Percentiles rank a stretch among this genome's conserved stretches.
These are phyloP conservation scores for Trametes cinnabarina DNA, from an alignment of 768 basidiomycete species.

Conservation along the genomic window DNA sequence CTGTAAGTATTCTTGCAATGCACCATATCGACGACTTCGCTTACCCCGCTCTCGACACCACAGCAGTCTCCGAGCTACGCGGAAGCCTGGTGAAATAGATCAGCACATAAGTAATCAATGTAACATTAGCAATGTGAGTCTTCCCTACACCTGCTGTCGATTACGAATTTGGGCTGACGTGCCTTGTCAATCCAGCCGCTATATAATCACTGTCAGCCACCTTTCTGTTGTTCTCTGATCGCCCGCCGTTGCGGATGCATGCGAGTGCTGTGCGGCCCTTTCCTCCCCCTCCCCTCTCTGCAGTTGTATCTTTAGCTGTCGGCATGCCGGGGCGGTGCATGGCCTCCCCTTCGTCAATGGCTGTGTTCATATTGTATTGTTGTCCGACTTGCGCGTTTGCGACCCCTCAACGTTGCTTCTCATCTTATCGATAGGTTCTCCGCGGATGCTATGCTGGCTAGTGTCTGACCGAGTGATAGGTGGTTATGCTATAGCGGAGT, in stretches of 20 bases:
- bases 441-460: background rate
- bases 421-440: background rate
- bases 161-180: too few relatives aligned
- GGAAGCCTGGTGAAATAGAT: conserved; percentile 12
- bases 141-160: too few relatives aligned
- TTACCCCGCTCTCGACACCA: background rate
- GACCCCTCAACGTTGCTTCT: background rate
- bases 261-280: background rate
- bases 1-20: background rate
- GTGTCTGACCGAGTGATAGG: too few relatives aligned
- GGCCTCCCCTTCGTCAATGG: background rate
- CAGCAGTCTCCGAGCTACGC: conserved; percentile 3
- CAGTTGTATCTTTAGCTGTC: conserved; percentile 7
- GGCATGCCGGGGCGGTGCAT: conserved; percentile 8
- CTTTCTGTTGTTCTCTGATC: background rate
- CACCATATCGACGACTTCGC: background rate
- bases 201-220: conserved; percentile 9
- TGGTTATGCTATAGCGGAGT: too few relatives aligned
- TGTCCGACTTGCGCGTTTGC: background rate
- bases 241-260: background rate
- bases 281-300: background rate
- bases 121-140: conserved; percentile 11
- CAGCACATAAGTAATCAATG: background rate
- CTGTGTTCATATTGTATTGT: conserved; percentile 5
- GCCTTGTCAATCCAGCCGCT: background rate